Evolutionary conservation across 495 filamentous ascomycete species (phyloP).

Genomic region (Penicillium goetzii): DNA sequence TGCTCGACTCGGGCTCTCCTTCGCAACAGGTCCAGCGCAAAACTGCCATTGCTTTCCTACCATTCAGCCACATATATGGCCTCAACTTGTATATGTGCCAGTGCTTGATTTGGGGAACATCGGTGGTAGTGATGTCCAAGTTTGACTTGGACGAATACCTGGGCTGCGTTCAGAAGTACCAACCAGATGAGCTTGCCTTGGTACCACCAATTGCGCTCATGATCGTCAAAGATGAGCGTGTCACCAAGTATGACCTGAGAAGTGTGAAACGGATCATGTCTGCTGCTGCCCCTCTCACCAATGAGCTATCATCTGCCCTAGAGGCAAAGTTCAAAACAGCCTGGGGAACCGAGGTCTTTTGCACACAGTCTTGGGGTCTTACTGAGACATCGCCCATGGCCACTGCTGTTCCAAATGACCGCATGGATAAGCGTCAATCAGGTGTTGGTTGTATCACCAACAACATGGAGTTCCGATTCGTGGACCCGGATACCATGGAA

Average conservation of each 20-base stretch:
- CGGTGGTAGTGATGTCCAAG: conserved; percentile 67
- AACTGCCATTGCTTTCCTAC: conserved; percentile 71
- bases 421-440: conserved; percentile 58
- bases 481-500: conserved; percentile 47
- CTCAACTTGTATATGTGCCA: conserved; percentile 31
- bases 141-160: conserved; percentile 66
- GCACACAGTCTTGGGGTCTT: conserved; percentile 78
- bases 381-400: conserved; percentile 60
- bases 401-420: conserved; percentile 50
- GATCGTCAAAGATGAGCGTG: conserved; percentile 68
- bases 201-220: conserved; percentile 79
- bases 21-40: conserved; percentile 50
- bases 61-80: conserved; percentile 90
- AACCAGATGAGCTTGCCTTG: conserved; percentile 25
- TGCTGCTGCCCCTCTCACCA: conserved; percentile 78
- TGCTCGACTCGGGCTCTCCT: conserved; percentile 19
- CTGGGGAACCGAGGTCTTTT: conserved; percentile 57
- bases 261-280: conserved; percentile 73
- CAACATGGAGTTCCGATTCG: conserved; percentile 62
- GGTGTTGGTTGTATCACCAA: conserved; percentile 62
- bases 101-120: conserved; percentile 26
- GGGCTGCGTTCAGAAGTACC: conserved; percentile 26
- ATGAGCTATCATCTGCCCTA: conserved; percentile 63
- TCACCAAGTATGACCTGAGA: conserved; percentile 71
- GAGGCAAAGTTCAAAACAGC: conserved; percentile 55